Evolutionary conservation across 140 eudicot genomes (phyloP).

Genomic region (Ambrosia hybrid): DNA sequence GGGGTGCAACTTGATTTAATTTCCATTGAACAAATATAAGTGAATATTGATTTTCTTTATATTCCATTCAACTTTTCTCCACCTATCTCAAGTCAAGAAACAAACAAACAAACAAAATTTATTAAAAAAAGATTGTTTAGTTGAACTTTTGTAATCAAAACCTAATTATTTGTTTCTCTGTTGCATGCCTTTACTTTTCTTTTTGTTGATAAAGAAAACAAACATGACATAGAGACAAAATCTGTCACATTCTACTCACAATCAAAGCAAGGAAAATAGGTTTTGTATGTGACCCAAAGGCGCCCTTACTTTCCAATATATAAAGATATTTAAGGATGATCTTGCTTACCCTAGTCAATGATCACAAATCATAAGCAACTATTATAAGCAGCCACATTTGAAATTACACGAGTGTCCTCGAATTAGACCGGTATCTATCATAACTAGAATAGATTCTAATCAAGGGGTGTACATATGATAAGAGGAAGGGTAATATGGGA

Average conservation of each 20-base stretch:
- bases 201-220: slow-evolving; percentile 28
- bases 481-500: neutral
- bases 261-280: slow-evolving; percentile 39
- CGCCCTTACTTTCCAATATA: slow-evolving; percentile 30
- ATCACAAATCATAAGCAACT: slow-evolving; percentile 26
- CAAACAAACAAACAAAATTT: slow-evolving; percentile 34
- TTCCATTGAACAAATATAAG: slow-evolving; percentile 30
- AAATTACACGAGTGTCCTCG: slow-evolving; percentile 19
- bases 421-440: neutral
- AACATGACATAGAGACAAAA: slow-evolving; percentile 34
- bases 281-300: slow-evolving; percentile 28
- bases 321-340: slow-evolving; percentile 21
- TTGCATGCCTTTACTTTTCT: slow-evolving; percentile 25
- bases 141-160: slow-evolving; percentile 37
- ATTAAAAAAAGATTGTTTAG: slow-evolving; percentile 37
- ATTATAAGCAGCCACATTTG: slow-evolving; percentile 9
- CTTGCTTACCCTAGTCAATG: slow-evolving; percentile 36
- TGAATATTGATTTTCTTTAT: slow-evolving; percentile 35
- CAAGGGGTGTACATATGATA: neutral
- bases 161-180: slow-evolving; percentile 36
- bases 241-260: slow-evolving; percentile 38
- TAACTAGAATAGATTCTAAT: neutral
- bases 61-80: slow-evolving; percentile 48
- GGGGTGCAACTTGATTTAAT: slow-evolving; percentile 51
- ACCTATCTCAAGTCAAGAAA: slow-evolving; percentile 37